Conservation (phyloP, 345 rosid species). For the Atalantia buxifolia region DNA sequence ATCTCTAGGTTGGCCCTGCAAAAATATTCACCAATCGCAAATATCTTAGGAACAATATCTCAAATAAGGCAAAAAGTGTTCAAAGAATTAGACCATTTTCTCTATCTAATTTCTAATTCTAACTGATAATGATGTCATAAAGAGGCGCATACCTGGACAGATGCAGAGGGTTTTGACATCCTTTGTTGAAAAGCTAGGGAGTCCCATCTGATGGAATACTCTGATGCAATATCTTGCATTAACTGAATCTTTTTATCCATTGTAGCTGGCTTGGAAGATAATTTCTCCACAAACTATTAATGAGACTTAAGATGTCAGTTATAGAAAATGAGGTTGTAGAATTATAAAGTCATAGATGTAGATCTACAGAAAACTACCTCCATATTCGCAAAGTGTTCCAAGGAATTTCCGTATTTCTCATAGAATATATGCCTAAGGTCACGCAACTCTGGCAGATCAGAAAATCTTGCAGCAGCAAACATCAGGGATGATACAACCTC, state of each 20-base stretch:
- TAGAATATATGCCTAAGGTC: constrained; percentile 81
- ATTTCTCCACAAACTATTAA: constrained; percentile 64
- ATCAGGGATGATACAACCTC: constrained; percentile 80
- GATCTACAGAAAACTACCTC: constrained; percentile 48
- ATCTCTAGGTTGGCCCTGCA: constrained; percentile 46
- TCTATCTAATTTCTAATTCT: not conserved
- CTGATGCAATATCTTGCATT: constrained; percentile 72
- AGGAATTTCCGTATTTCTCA: constrained; percentile 72
- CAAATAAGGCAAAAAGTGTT: not conserved
- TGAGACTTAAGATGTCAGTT: constrained; percentile 20
- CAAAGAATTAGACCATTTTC: not conserved
- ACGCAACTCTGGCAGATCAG: constrained; percentile 87
- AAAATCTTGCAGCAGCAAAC: constrained; percentile 93
- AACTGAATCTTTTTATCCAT: constrained; percentile 66
- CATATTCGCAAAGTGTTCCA: constrained; percentile 59
- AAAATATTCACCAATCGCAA: constrained; percentile 13
- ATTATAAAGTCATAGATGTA: constrained; percentile 3
- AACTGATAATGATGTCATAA: not conserved
- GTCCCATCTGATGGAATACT: constrained; percentile 82
- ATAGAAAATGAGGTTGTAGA: constrained; percentile 4
- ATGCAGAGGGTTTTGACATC: constrained; percentile 36
- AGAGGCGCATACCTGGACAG: constrained; percentile 43
- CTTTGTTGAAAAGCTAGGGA: constrained; percentile 53
- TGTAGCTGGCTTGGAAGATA: constrained; percentile 47
- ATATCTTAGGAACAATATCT: not conserved